Evolutionary conservation across 306 rosid genomes (phyloP), one percentile per base, ranked within the genome.

Genomic region (Corylus avellana): DNA sequence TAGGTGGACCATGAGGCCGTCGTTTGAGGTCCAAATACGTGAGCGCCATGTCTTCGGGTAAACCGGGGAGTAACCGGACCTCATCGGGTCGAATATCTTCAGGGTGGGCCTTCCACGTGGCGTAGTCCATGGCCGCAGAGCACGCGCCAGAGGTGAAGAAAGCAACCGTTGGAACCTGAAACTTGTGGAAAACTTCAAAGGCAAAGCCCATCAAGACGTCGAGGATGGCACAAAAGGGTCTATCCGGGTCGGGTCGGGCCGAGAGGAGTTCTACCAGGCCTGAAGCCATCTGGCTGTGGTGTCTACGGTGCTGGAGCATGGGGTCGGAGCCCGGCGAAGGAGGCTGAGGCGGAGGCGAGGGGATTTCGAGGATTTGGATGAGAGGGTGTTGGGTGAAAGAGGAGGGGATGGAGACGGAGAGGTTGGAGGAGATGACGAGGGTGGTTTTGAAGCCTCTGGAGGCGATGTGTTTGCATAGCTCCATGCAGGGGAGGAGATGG

Each of bases 101-200:
- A 3, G 84, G 76, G 0, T 78, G 85, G n/a, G 86, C 83, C 77
- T 89, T 92, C 93, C 91, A 89, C 42, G 12, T 0, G 46, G 92
- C 92, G 4, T 78, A 46, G 56, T 87, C 97, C 70, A 92, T 62
- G 14, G 95, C 89, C 0, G 87, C 82, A 0, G 93, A 78, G 86
- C 86, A 86, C 1, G 92, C 93, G 8, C 88, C 91, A 25, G 90
- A 83, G 53, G 97, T 92, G 81, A 90, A 89, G 80, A 92, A 82
- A 2, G 77, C 83, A 12, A 87, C 85, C 11, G 78, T 84, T 7
- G 97, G 94, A 29, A 90, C 42, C 0, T 79, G 73, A 0, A 87
- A 80, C 74, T 90, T 83, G 1, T 49, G 16, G 72, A 92, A 89
- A 48, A 79, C 2, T 10, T 88, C 81, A 1, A 22, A 13, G 17